phyloP scores from a whole-genome alignment of 805 yeast species.

The Candida ascalaphidarum region DNA sequence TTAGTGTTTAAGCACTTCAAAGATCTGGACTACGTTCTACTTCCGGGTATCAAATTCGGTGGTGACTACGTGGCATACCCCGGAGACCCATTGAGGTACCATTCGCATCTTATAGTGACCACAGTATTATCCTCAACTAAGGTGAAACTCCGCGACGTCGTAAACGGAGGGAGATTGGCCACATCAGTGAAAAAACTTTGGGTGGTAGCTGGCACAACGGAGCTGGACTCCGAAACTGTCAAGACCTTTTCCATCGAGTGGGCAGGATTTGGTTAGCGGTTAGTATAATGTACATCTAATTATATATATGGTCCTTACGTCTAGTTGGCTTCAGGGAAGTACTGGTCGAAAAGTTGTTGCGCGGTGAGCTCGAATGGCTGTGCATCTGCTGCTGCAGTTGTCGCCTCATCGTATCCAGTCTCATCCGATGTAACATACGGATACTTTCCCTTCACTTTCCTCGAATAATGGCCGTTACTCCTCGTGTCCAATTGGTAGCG shows the following conservation, averaged over 20 bases:
- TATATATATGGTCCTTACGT: too few species aligned
- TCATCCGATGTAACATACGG: too few species aligned
- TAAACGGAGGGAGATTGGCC: constrained; percentile 85
- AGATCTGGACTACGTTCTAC: constrained; percentile 40
- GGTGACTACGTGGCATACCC: constrained; percentile 87
- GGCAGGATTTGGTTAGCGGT: constrained; percentile 97
- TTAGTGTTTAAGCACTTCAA: constrained; percentile 31
- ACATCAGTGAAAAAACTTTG: constrained; percentile 87
- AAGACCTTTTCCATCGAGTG: constrained; percentile 74
- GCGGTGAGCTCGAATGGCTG: too few species aligned
- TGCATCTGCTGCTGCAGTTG: too few species aligned
- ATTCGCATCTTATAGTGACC: constrained; percentile 73
- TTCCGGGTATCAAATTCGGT: constrained; percentile 90
- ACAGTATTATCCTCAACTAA: constrained; percentile 19
- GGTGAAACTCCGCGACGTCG: constrained; percentile 48
- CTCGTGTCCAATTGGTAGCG: too few species aligned
- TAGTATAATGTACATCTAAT: too few species aligned
- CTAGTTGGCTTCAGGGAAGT: too few species aligned
- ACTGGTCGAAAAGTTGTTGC: too few species aligned
- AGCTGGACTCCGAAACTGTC: constrained; percentile 1
- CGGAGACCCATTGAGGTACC: constrained; percentile 88
- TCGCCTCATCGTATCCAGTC: too few species aligned
- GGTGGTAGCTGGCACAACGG: constrained; percentile 42
- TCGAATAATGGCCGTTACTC: too few species aligned
- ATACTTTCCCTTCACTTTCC: too few species aligned